These are phyloP conservation scores for Melampsora larici-populina DNA, from an alignment of 1,284 basidiomycete species.

Conservation along the genomic window DNA sequence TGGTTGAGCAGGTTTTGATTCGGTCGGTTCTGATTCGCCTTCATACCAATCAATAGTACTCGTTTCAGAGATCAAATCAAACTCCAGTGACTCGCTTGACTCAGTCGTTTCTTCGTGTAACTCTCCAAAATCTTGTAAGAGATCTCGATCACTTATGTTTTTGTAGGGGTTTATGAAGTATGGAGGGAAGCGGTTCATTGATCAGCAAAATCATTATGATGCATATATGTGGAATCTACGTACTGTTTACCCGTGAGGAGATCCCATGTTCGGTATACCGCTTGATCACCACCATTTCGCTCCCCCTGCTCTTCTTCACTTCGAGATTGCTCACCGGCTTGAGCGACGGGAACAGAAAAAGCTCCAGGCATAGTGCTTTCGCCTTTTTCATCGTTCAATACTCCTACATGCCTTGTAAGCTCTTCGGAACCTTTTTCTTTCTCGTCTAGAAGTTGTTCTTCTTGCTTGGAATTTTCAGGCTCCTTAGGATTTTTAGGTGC, in stretches of 20 bases:
- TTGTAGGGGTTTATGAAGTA: neutral
- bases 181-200: too few relatives aligned
- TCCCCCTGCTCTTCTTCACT: neutral
- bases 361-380: neutral
- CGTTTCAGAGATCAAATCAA: neutral
- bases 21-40: neutral
- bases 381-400: neutral
- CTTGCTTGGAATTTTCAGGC: too few relatives aligned
- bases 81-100: neutral
- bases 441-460: too few relatives aligned
- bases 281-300: neutral
- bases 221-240: neutral
- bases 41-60: neutral
- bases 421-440: too few relatives aligned
- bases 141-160: neutral
- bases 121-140: neutral
- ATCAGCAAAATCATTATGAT: too few relatives aligned
- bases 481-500: too few relatives aligned
- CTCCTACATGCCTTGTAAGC: too few relatives aligned
- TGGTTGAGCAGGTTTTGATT: neutral
- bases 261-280: neutral
- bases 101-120: neutral
- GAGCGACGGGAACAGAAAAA: neutral
- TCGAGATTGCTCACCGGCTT: neutral
- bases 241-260: neutral